Evolutionary conservation across 2,329 filamentous ascomycete genomes (phyloP).

Genomic region (Hysterium pulicare): DNA sequence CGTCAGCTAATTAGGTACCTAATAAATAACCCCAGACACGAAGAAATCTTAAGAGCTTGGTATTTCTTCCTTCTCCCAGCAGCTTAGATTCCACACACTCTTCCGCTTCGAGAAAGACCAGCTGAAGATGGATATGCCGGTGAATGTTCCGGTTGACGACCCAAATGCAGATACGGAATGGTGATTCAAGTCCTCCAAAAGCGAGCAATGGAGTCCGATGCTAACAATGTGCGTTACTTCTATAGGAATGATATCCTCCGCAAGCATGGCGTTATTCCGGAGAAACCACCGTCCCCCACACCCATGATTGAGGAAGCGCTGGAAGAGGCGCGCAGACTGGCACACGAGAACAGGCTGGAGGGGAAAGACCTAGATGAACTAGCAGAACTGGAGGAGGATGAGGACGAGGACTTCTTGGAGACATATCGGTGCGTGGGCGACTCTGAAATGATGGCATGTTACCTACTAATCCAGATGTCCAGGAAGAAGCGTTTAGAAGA

Average conservation of each 20-base stretch:
- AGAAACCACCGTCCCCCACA: slow-evolving; percentile 92
- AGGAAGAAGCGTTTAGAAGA: slow-evolving; percentile 82
- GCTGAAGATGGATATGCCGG: slow-evolving; percentile 53
- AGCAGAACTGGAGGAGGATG: slow-evolving; percentile 88
- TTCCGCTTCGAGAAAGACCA: no score
- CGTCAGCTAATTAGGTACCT: no score
- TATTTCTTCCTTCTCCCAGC: no score
- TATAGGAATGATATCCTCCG: slow-evolving; percentile 95
- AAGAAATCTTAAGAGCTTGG: no score
- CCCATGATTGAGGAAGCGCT: slow-evolving; percentile 95
- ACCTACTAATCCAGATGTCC: slow-evolving; percentile 3
- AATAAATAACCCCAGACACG: no score
- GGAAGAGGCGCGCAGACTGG: slow-evolving; percentile 73
- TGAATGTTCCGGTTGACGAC: slow-evolving; percentile 84
- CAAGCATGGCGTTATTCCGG: slow-evolving; percentile 95
- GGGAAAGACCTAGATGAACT: slow-evolving; percentile 94
- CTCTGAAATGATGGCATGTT: neutral
- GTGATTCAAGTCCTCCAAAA: no score
- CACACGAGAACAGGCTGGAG: slow-evolving; percentile 88
- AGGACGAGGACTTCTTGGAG: slow-evolving; percentile 89
- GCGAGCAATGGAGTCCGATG: no score
- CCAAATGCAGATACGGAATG: slow-evolving; percentile 98
- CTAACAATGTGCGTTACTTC: no score
- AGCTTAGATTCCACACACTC: no score
- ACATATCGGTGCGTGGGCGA: slow-evolving; percentile 60